phyloP scores from a whole-genome alignment of 345 rosid genomes.

The Pelargonium nanum region DNA sequence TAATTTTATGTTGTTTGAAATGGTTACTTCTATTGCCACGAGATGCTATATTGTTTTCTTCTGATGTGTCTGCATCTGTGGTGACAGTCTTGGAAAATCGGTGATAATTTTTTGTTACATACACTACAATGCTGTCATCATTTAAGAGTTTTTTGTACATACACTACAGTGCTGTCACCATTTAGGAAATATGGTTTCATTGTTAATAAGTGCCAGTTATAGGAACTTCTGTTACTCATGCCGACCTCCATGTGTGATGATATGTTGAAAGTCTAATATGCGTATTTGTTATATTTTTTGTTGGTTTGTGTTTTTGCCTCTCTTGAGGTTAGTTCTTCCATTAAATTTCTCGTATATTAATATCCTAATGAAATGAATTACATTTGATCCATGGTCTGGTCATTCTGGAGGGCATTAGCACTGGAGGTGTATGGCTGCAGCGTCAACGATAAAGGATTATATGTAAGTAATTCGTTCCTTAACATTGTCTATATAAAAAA shows the following conservation, averaged over 20 bases:
- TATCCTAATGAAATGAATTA: slow-evolving; percentile 39
- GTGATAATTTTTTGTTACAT: neutral
- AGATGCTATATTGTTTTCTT: neutral
- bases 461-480: slow-evolving; percentile 33
- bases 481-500: too few species aligned
- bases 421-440: slow-evolving; percentile 26
- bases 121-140: neutral
- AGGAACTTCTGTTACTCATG: too few species aligned
- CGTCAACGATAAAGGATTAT: slow-evolving; percentile 12
- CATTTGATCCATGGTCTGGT: slow-evolving; percentile 53
- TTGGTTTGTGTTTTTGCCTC: slow-evolving; percentile 4
- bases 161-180: too few species aligned
- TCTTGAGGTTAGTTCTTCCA: too few species aligned
- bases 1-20: neutral
- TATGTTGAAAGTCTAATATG: too few species aligned
- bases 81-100: neutral
- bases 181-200: too few species aligned
- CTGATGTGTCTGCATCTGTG: neutral
- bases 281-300: slow-evolving; percentile 1
- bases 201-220: too few species aligned
- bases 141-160: too few species aligned
- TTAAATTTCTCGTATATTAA: slow-evolving; percentile 1
- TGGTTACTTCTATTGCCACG: too few species aligned
- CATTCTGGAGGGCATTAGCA: slow-evolving; percentile 42
- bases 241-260: too few species aligned